These are phyloP conservation scores for Lathyrus sativus DNA, from an alignment of 306 rosid species.

Conservation along the genomic window DNA sequence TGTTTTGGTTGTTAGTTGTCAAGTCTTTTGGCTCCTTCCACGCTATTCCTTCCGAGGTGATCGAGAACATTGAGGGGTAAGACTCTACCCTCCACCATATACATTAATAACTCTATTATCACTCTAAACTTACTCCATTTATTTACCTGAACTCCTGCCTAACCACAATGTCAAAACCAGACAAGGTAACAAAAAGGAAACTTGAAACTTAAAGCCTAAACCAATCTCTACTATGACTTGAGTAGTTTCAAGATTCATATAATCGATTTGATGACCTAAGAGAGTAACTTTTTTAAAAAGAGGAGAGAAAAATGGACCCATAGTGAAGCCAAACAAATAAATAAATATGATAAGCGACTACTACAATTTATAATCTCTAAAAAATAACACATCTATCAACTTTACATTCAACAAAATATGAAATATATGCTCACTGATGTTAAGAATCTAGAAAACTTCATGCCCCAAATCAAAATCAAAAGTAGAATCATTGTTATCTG, in stretches of 20 bases:
- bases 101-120: too few relatives aligned
- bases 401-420: conserved; percentile 35
- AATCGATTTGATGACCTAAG: conserved; percentile 16
- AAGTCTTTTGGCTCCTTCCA: too few relatives aligned
- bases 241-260: conserved; percentile 19
- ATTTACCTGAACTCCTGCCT: too few relatives aligned
- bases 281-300: not conserved
- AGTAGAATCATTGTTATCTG: conserved; percentile 19
- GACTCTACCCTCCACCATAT: too few relatives aligned
- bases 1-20: too few relatives aligned
- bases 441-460: conserved; percentile 27
- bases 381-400: conserved; percentile 35
- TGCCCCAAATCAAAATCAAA: conserved; percentile 12
- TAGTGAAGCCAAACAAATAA: conserved; percentile 11
- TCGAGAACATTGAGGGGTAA: too few relatives aligned
- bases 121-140: too few relatives aligned
- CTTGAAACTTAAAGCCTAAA: not conserved
- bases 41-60: too few relatives aligned
- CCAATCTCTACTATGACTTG: not conserved
- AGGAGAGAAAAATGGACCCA: not conserved
- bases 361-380: conserved; percentile 30
- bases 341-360: conserved; percentile 4
- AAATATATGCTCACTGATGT: conserved; percentile 10
- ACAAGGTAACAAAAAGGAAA: too few relatives aligned
- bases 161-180: too few relatives aligned